Percentiles rank a stretch among this genome's conserved stretches.
These are phyloP conservation scores for Xylariaceae sp. DNA, from an alignment of 2,329 filamentous ascomycete species.

Conservation along the genomic window DNA sequence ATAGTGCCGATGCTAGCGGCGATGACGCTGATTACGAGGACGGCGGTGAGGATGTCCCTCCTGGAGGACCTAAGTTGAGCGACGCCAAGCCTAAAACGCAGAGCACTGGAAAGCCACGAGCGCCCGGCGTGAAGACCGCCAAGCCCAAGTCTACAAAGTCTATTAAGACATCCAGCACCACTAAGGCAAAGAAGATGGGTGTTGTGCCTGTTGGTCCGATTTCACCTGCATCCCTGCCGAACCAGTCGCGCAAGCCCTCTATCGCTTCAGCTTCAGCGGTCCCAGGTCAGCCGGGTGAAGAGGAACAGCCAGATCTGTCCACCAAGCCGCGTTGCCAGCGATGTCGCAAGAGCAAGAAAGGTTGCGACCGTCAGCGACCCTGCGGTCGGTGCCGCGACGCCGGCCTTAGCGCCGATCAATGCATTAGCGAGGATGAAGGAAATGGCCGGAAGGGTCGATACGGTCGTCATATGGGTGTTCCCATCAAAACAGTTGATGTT, in stretches of 20 bases:
- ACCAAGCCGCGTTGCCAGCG: constrained; percentile 96
- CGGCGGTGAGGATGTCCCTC: constrained; percentile 42
- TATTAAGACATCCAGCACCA: constrained; percentile 44
- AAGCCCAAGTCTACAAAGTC: constrained; percentile 50
- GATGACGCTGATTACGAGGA: constrained; percentile 61
- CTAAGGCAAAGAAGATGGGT: constrained; percentile 58
- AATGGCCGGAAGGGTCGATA: constrained; percentile 97
- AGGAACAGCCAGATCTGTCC: constrained; percentile 89
- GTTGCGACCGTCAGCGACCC: constrained; percentile 93
- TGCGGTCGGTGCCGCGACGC: constrained; percentile 96
- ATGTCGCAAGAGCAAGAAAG: constrained; percentile 99
- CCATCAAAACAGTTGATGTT: constrained; percentile 61
- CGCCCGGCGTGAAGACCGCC: constrained; percentile 43
- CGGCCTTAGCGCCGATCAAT: constrained; percentile 88
- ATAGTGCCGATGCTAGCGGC: constrained; percentile 53
- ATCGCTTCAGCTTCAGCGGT: constrained; percentile 59
- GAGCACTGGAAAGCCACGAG: constrained; percentile 38
- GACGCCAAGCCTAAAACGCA: constrained; percentile 47
- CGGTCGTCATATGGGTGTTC: constrained; percentile 70
- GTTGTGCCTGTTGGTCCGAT: constrained; percentile 51
- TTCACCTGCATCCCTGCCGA: constrained; percentile 68
- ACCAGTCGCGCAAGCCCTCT: constrained; percentile 73
- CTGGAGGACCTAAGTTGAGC: constrained; percentile 46
- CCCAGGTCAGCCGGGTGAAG: constrained; percentile 68
- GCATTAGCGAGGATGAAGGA: constrained; percentile 95